Conservation (phyloP, 495 filamentous ascomycete species). For the Cladorrhinum samala region DNA sequence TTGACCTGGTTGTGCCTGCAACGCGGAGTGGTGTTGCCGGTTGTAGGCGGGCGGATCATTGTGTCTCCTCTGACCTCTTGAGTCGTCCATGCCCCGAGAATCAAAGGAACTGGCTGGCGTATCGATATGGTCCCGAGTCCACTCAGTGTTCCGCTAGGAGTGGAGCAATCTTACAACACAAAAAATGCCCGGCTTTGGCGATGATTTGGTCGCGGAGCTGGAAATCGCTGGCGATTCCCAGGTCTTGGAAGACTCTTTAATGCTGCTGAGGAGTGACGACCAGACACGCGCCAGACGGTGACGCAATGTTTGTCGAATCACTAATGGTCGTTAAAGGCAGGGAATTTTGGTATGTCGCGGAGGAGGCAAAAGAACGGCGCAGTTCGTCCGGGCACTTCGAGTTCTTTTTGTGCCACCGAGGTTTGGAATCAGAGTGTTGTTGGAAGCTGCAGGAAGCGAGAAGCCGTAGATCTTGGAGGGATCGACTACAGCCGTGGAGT, state of each 20-base stretch:
- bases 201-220: constrained; percentile 26
- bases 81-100: constrained; percentile 62
- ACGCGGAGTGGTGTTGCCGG: constrained; percentile 35
- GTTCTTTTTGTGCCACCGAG: background rate
- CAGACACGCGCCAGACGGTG: background rate
- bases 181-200: constrained; percentile 50
- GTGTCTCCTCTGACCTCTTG: constrained; percentile 59
- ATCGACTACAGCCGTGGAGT: constrained; percentile 1
- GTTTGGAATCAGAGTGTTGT: background rate
- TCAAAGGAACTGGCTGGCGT: constrained; percentile 36
- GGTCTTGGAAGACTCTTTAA: constrained; percentile 5
- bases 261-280: constrained; percentile 3
- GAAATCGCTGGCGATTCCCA: constrained; percentile 17
- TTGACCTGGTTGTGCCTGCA: constrained; percentile 34
- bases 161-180: constrained; percentile 50
- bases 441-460: background rate
- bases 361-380: background rate
- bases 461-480: constrained; percentile 2
- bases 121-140: constrained; percentile 35
- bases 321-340: background rate
- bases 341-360: background rate
- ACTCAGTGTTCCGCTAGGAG: constrained; percentile 54
- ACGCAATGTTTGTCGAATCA: background rate
- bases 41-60: constrained; percentile 54
- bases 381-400: background rate